A percentile compares a stretch with the other conserved stretches of the same genome.
Conservation (phyloP, 805 yeast species). For the Teunomyces funiuensis region DNA sequence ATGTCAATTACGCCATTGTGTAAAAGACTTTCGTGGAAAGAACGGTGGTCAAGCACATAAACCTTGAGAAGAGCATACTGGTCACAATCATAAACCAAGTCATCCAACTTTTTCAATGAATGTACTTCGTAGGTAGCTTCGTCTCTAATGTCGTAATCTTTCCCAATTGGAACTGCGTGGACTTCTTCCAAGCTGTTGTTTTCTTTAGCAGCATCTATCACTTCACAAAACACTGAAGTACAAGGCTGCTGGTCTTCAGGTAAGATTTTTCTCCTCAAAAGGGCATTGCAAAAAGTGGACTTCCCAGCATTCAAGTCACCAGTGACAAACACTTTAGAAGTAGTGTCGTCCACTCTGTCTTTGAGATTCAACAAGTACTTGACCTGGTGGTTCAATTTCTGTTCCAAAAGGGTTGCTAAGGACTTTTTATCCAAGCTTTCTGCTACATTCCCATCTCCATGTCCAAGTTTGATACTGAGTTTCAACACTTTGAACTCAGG, state of each 20-base stretch:
- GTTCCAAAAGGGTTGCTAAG: slow-evolving; percentile 65
- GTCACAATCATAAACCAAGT: slow-evolving; percentile 73
- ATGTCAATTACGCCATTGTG: slow-evolving; percentile 92
- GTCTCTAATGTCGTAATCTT: slow-evolving; percentile 51
- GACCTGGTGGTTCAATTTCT: slow-evolving; percentile 61
- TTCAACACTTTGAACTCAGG: slow-evolving; percentile 60
- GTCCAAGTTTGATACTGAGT: slow-evolving; percentile 59
- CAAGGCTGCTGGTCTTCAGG: slow-evolving; percentile 99
- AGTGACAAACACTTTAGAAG: slow-evolving; percentile 92
- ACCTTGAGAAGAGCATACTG: slow-evolving; percentile 72
- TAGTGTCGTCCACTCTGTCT: slow-evolving; percentile 84
- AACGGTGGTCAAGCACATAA: slow-evolving; percentile 75
- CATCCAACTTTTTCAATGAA: slow-evolving; percentile 56
- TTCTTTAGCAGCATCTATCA: slow-evolving; percentile 70
- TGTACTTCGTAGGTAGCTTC: slow-evolving; percentile 63
- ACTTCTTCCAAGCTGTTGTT: slow-evolving; percentile 83
- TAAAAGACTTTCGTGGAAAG: slow-evolving; percentile 65
- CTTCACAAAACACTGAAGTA: slow-evolving; percentile 94
- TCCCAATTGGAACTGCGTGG: slow-evolving; percentile 76
- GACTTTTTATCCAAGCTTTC: slow-evolving; percentile 65
- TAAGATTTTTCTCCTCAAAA: slow-evolving; percentile 69
- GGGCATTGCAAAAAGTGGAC: slow-evolving; percentile 91
- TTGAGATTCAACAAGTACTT: slow-evolving; percentile 70
- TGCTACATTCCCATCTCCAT: slow-evolving; percentile 43
- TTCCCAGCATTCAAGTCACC: slow-evolving; percentile 98